Percentiles rank a stretch among this genome's conserved stretches.
These are phyloP conservation scores for Salix exigua DNA, from an alignment of 345 rosid species.

Conservation along the genomic window DNA sequence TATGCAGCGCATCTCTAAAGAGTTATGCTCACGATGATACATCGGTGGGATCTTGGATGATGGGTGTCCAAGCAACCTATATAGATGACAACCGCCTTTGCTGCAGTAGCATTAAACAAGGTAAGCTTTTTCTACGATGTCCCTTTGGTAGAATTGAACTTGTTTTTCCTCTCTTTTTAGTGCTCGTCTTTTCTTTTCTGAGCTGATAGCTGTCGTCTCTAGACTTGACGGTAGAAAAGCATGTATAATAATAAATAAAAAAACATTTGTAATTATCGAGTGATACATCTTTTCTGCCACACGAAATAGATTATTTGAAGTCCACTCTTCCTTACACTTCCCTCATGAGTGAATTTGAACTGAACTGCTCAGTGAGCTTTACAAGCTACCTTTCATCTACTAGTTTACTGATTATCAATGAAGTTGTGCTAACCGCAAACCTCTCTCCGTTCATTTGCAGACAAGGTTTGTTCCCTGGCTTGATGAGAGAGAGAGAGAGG, in stretches of 20 bases:
- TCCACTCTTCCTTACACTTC: not conserved
- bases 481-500: not conserved
- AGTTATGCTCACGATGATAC: conserved; percentile 77
- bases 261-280: not conserved
- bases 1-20: conserved; percentile 85
- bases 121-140: conserved; percentile 27
- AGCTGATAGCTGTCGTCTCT: not conserved
- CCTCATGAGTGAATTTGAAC: not conserved
- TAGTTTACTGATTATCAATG: not conserved
- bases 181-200: not conserved
- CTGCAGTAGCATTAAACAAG: conserved; percentile 84
- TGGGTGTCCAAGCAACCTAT: conserved; percentile 81
- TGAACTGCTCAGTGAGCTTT: not conserved
- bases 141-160: not conserved
- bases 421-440: not conserved
- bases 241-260: too few species aligned
- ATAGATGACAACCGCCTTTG: conserved; percentile 89
- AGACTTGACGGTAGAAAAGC: not conserved
- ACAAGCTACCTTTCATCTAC: not conserved
- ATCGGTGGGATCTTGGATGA: conserved; percentile 95
- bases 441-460: conserved; percentile 6
- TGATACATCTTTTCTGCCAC: not conserved
- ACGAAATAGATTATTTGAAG: not conserved
- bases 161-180: not conserved
- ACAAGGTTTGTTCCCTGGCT: conserved; percentile 25